These are phyloP conservation scores for Coelastrella sp. DNA, from an alignment of 139 green algal genomes.

Conservation along the genomic window DNA sequence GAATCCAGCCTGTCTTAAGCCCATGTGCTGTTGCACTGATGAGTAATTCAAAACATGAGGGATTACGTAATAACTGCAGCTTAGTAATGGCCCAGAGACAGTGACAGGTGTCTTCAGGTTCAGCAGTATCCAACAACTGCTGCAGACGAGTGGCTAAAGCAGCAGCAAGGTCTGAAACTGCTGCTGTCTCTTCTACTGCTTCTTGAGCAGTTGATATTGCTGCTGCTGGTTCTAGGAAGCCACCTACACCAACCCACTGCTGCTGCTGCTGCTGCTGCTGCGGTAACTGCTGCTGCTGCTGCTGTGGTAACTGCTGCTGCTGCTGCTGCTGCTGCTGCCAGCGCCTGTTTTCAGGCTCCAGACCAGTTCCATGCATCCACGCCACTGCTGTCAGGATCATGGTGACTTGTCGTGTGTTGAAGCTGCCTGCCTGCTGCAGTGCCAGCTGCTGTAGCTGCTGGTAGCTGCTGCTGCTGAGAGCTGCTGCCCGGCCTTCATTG, in stretches of 20 bases:
- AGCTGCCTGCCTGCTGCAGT: neutral
- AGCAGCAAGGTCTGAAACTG: neutral
- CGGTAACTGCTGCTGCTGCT: neutral
- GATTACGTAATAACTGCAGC: conserved; percentile 1
- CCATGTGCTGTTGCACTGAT: conserved; percentile 4
- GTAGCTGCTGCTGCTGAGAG: neutral
- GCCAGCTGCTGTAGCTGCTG: neutral
- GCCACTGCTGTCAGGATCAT: conserved; percentile 41
- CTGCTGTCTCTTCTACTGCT: conserved; percentile 4
- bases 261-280: conserved; percentile 25
- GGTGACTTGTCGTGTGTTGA: neutral
- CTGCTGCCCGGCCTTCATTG: neutral
- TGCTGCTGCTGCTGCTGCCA: conserved; percentile 17
- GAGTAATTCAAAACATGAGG: neutral
- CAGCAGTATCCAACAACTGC: neutral
- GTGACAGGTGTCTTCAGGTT: conserved; percentile 46
- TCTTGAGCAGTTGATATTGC: neutral
- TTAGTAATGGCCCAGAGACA: conserved; percentile 37
- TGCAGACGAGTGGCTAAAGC: conserved; percentile 12
- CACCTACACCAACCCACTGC: neutral
- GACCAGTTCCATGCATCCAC: conserved; percentile 18
- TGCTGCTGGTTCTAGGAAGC: conserved; percentile 4
- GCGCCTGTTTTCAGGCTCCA: neutral
- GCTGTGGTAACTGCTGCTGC: neutral
- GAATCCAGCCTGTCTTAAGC: conserved; percentile 8